A percentile compares a stretch with the other conserved stretches of the same genome.
Evolutionary conservation across 108 stramenopile genomes (phyloP).

Genomic region (Stephanodiscus triporus): DNA sequence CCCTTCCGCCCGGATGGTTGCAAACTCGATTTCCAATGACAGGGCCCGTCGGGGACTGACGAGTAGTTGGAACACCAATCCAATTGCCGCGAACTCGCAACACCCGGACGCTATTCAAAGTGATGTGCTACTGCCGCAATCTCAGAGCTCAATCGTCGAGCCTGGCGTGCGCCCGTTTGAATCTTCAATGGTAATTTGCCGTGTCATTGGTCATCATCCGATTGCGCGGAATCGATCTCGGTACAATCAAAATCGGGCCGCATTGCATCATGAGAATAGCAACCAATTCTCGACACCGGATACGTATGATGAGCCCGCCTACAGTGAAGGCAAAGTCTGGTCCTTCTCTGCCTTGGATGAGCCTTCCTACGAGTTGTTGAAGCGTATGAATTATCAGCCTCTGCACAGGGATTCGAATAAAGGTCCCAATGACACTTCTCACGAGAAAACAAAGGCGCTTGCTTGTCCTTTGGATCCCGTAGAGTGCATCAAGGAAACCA

Average conservation of each 20-base stretch:
- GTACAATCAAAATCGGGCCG: not conserved
- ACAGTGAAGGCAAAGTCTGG: not conserved
- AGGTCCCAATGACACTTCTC: not conserved
- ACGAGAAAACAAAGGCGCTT: conserved; percentile 1
- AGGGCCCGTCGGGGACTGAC: conserved; percentile 8
- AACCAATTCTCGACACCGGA: not conserved
- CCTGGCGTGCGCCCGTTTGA: not conserved
- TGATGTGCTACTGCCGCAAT: not conserved
- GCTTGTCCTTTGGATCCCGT: not conserved
- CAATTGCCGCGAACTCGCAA: not conserved
- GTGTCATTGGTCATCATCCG: not conserved
- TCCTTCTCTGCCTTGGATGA: not conserved
- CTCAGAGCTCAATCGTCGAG: not conserved
- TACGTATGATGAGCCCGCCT: not conserved
- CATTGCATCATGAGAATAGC: not conserved
- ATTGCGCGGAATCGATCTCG: conserved; percentile 4
- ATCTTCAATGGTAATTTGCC: not conserved
- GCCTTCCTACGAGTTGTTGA: conserved; percentile 27
- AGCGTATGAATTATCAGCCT: conserved; percentile 32
- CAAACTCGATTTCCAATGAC: conserved; percentile 5
- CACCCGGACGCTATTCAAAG: not conserved
- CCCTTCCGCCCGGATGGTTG: conserved; percentile 5
- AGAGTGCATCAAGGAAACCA: not conserved
- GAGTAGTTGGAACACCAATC: not conserved
- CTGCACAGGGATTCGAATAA: not conserved